Percentiles rank a stretch among this genome's conserved stretches.
Evolutionary conservation across 305 asterid genomes (phyloP).

Genomic region (Solanum hybrid): DNA sequence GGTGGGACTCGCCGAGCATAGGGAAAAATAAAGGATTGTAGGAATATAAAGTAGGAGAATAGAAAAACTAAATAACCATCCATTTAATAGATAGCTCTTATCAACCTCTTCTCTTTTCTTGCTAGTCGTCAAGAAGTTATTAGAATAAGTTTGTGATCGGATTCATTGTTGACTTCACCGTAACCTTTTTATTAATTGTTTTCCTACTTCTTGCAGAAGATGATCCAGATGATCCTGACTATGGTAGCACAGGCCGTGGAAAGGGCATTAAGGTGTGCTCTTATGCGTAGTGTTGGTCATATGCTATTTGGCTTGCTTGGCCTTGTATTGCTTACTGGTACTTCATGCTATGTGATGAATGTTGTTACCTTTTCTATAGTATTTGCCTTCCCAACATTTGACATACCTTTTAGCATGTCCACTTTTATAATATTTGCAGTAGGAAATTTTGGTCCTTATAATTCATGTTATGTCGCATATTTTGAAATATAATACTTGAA

Average conservation of each 20-base stretch:
- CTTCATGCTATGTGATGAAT: background rate
- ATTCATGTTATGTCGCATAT: background rate
- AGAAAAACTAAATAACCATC: background rate
- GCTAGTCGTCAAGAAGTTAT: background rate
- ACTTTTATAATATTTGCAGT: background rate
- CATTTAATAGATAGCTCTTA: background rate
- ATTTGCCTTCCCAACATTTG: background rate
- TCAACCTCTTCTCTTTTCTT: background rate
- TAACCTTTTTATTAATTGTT: background rate
- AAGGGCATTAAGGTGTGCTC: constrained; percentile 53
- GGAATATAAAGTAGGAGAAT: background rate
- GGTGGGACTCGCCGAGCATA: background rate
- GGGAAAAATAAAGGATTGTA: background rate
- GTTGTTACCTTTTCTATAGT: constrained; percentile 3
- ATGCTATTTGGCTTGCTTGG: background rate
- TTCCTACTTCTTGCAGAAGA: constrained; percentile 57
- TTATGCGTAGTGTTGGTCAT: constrained; percentile 7
- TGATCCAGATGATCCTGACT: constrained; percentile 91
- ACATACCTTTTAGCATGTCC: background rate
- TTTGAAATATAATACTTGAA: background rate
- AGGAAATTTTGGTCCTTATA: background rate
- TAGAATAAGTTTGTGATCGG: background rate
- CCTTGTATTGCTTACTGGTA: constrained; percentile 1
- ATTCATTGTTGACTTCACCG: background rate
- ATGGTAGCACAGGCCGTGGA: constrained; percentile 46